A percentile compares a stretch with the other conserved stretches of the same genome.
These are phyloP conservation scores for Suhomyces pyralidae DNA, from an alignment of 805 yeast genomes.

Conservation along the genomic window DNA sequence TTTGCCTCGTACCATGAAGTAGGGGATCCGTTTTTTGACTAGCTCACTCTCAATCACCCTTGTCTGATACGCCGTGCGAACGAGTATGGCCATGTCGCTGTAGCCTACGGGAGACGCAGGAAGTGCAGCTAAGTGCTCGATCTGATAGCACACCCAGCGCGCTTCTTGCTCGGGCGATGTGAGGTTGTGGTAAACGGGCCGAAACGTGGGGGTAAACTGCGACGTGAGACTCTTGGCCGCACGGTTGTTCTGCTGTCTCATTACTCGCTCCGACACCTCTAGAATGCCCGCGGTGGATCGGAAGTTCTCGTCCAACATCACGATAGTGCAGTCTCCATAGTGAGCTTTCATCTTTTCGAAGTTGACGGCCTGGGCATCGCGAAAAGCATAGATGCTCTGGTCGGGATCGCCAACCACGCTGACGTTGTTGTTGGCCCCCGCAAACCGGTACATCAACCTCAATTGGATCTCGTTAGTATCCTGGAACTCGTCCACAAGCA, in stretches of 20 bases:
- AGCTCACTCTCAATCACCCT: slow-evolving; percentile 64
- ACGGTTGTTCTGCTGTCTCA: slow-evolving; percentile 57
- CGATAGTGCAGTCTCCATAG: slow-evolving; percentile 24
- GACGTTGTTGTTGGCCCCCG: slow-evolving; percentile 47
- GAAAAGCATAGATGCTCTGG: slow-evolving; percentile 87
- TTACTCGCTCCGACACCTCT: slow-evolving; percentile 58
- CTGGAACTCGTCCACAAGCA: slow-evolving; percentile 91
- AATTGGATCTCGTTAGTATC: slow-evolving; percentile 83
- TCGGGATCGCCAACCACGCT: slow-evolving; percentile 97
- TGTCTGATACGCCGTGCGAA: slow-evolving; percentile 62
- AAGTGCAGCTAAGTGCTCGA: slow-evolving; percentile 44
- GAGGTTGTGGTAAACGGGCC: slow-evolving; percentile 45
- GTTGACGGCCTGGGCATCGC: slow-evolving; percentile 73
- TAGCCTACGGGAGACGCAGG: slow-evolving; percentile 43
- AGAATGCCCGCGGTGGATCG: slow-evolving; percentile 73
- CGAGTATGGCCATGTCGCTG: slow-evolving; percentile 70
- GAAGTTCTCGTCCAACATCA: slow-evolving; percentile 66
- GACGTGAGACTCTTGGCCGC: slow-evolving; percentile 44
- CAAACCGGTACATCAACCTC: slow-evolving; percentile 54
- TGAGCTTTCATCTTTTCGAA: slow-evolving; percentile 53
- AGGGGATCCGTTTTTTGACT: slow-evolving; percentile 55
- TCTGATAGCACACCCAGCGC: slow-evolving; percentile 52
- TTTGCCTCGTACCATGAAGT: slow-evolving; percentile 64
- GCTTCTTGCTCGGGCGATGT: slow-evolving; percentile 54
- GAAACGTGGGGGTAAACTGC: slow-evolving; percentile 39